Evolutionary conservation across 2,329 filamentous ascomycete genomes (phyloP).

Genomic region (Juglanconis oblonga): DNA sequence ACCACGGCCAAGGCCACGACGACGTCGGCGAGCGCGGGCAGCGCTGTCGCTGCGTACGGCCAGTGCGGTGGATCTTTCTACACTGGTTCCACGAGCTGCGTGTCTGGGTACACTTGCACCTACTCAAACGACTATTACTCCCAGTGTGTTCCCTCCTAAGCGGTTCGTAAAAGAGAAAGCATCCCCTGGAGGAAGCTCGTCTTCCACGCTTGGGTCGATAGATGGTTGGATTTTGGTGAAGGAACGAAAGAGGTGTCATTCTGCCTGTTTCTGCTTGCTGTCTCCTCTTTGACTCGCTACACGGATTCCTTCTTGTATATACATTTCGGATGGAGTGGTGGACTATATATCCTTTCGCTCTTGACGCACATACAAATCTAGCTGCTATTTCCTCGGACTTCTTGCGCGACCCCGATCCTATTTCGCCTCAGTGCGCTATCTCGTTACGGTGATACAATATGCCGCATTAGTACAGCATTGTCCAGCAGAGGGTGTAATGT

Average conservation of each 20-base stretch:
- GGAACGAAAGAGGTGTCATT: not conserved
- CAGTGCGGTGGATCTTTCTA: constrained; percentile 11
- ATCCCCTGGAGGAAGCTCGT: not conserved
- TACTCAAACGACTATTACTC: constrained; percentile 12
- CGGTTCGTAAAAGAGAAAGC: not conserved
- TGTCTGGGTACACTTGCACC: constrained; percentile 11
- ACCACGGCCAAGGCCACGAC: not conserved
- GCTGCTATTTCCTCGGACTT: too few relatives aligned
- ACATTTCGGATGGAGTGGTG: not conserved
- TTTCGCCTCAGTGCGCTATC: too few relatives aligned
- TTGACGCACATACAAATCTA: constrained; percentile 3
- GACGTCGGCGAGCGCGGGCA: not conserved
- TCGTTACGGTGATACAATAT: too few relatives aligned
- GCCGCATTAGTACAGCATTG: too few relatives aligned
- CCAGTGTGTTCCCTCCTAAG: not conserved
- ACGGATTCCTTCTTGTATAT: constrained; percentile 1
- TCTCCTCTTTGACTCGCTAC: not conserved
- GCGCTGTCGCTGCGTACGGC: not conserved
- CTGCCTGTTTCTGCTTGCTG: not conserved
- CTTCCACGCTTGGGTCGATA: not conserved
- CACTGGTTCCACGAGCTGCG: constrained; percentile 7
- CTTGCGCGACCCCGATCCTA: too few relatives aligned
- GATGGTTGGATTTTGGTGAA: not conserved
- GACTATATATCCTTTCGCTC: constrained; percentile 1
- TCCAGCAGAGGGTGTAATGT: too few relatives aligned